A percentile compares a stretch with the other conserved stretches of the same genome.
Evolutionary conservation across 2,329 filamentous ascomycete genomes (phyloP).

Genomic region (Ophiosphaerella narmari): DNA sequence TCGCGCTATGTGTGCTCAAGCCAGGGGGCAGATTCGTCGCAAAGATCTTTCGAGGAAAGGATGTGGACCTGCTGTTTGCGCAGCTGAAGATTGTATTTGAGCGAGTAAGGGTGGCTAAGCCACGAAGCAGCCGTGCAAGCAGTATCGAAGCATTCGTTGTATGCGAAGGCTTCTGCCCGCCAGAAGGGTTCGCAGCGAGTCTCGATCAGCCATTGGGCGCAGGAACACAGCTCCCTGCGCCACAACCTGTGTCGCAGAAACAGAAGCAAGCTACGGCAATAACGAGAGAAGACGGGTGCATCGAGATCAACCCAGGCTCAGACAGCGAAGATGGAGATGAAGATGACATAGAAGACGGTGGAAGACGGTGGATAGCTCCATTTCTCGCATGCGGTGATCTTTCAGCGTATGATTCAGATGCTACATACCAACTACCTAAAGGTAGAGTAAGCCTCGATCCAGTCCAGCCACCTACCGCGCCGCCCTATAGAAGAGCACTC

Average conservation of each 20-base stretch:
- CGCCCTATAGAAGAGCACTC: slow-evolving; percentile 88
- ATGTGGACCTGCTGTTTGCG: slow-evolving; percentile 93
- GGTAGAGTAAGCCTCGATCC: slow-evolving; percentile 87
- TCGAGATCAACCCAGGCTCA: slow-evolving; percentile 54
- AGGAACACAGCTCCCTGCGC: slow-evolving; percentile 57
- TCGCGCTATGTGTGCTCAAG: slow-evolving; percentile 88
- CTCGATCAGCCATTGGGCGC: slow-evolving; percentile 75
- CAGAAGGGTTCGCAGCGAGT: slow-evolving; percentile 74
- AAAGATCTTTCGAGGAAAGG: slow-evolving; percentile 93
- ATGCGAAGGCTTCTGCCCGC: slow-evolving; percentile 85
- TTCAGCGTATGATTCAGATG: slow-evolving; percentile 93
- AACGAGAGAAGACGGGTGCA: slow-evolving; percentile 53
- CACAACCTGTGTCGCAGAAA: slow-evolving; percentile 15
- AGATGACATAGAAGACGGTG: slow-evolving; percentile 45
- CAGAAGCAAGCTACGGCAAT: slow-evolving; percentile 30
- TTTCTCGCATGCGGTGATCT: slow-evolving; percentile 98
- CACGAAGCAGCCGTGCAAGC: slow-evolving; percentile 90
- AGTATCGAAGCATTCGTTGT: slow-evolving; percentile 97
- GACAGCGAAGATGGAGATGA: slow-evolving; percentile 48
- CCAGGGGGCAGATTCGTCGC: slow-evolving; percentile 96
- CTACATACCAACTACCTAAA: slow-evolving; percentile 86
- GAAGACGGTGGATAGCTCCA: slow-evolving; percentile 82
- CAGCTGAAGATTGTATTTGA: slow-evolving; percentile 92
- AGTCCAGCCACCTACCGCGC: slow-evolving; percentile 92
- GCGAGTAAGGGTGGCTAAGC: slow-evolving; percentile 87